These are phyloP conservation scores for Xanthoconium separans DNA, from an alignment of 1,284 basidiomycete species.

Conservation along the genomic window DNA sequence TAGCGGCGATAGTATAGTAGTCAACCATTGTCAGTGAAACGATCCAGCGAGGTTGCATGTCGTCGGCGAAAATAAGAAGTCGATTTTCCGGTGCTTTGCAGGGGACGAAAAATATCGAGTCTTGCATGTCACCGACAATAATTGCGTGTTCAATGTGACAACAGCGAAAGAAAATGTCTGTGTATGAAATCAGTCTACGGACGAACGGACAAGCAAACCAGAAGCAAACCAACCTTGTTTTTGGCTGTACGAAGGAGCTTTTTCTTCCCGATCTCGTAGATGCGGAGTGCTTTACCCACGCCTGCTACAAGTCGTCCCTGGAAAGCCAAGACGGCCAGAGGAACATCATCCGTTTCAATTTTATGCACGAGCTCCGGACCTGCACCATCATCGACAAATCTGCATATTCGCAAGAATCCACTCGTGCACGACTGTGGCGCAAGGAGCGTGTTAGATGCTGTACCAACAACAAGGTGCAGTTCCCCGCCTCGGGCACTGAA, in stretches of 20 bases:
- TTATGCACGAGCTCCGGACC: constrained; percentile 88
- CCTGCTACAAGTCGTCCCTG: constrained; percentile 91
- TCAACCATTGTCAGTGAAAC: constrained; percentile 91
- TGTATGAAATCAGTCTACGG: constrained; percentile 8
- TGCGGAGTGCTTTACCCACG: constrained; percentile 86
- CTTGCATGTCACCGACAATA: constrained; percentile 95
- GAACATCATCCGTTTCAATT: constrained; percentile 97
- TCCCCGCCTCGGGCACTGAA: constrained; percentile 80
- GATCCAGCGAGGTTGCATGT: constrained; percentile 88
- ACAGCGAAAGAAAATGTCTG: constrained; percentile 86
- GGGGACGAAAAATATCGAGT: constrained; percentile 86
- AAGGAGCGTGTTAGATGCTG: constrained; percentile 82
- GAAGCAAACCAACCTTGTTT: constrained; percentile 73
- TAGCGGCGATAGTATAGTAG: constrained; percentile 92
- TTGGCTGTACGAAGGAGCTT: constrained; percentile 96
- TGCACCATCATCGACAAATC: constrained; percentile 78
- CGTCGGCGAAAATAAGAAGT: constrained; percentile 93
- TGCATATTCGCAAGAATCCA: constrained; percentile 89
- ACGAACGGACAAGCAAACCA: too few relatives aligned
- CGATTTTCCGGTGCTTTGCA: constrained; percentile 96
- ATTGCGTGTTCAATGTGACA: constrained; percentile 90
- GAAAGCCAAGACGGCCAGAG: constrained; percentile 85
- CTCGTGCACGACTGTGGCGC: constrained; percentile 83
- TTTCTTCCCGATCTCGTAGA: constrained; percentile 98
- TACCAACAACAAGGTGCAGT: constrained; percentile 88